Percentiles rank a stretch among this genome's conserved stretches.
Evolutionary conservation across 2,329 filamentous ascomycete species (phyloP).

Genomic region (Colletotrichum lentis): DNA sequence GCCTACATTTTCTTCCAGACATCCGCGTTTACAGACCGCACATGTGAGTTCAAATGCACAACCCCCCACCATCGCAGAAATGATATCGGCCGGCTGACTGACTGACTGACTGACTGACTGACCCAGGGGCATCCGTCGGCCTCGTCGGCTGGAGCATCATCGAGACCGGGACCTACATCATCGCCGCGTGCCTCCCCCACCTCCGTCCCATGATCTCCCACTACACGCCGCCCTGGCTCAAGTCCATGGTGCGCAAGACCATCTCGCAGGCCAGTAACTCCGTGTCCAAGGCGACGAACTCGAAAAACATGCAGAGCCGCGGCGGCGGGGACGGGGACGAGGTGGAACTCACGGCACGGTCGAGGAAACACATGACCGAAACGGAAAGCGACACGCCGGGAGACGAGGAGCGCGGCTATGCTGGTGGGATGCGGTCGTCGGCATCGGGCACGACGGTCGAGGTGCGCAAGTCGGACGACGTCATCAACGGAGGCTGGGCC

Average conservation of each 20-base stretch:
- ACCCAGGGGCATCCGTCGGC: constrained; percentile 30
- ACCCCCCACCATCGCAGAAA: too few relatives aligned
- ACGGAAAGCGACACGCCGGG: background rate
- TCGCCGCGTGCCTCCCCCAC: constrained; percentile 42
- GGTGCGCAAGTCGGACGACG: constrained; percentile 29
- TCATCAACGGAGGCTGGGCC: constrained; percentile 10
- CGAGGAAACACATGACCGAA: constrained; percentile 7
- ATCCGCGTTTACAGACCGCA: constrained; percentile 30
- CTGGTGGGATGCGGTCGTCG: constrained; percentile 7
- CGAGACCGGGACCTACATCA: constrained; percentile 39
- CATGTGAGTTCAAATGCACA: constrained; percentile 5
- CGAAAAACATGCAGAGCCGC: constrained; percentile 2
- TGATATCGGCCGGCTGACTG: background rate
- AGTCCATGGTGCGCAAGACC: constrained; percentile 31
- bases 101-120: constrained; percentile 1
- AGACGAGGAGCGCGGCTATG: constrained; percentile 30
- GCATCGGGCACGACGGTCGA: constrained; percentile 18
- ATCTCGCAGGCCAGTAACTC: constrained; percentile 29
- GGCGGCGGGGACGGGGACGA: constrained; percentile 26
- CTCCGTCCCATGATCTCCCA: constrained; percentile 39
- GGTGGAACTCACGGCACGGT: constrained; percentile 29
- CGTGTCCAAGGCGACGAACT: constrained; percentile 12
- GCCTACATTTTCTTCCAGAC: constrained; percentile 31
- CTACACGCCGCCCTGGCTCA: constrained; percentile 35
- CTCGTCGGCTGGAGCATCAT: constrained; percentile 36